Conservation (phyloP, 495 filamentous ascomycete genomes). For the Aspergillus steynii region DNA sequence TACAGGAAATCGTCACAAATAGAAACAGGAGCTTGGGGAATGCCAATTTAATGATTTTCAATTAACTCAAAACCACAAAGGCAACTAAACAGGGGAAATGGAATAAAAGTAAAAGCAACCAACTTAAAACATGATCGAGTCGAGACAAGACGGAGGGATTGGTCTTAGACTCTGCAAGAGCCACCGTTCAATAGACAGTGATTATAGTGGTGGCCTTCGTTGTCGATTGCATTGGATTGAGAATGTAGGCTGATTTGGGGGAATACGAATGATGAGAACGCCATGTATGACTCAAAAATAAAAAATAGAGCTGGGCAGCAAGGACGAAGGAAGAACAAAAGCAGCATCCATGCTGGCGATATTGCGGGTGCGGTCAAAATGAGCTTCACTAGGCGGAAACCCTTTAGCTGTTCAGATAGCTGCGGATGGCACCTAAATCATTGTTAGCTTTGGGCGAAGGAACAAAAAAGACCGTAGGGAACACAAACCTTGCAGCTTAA, state of each 20-base stretch:
- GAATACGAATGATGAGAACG: conserved; percentile 15
- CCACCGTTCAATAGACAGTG: not conserved
- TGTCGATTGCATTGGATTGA: not conserved
- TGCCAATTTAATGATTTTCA: conserved; percentile 7
- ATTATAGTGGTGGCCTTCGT: not conserved
- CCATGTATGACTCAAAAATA: conserved; percentile 12
- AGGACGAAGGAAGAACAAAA: conserved; percentile 11
- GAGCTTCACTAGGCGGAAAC: not conserved
- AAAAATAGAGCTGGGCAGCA: conserved; percentile 19
- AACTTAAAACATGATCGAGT: not conserved
- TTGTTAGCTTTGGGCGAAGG: conserved; percentile 14
- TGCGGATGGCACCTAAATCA: conserved; percentile 66
- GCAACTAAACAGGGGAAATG: not conserved
- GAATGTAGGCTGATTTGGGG: conserved; percentile 9
- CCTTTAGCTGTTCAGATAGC: conserved; percentile 71
- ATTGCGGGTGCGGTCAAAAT: not conserved
- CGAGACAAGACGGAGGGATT: not conserved
- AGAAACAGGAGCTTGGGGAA: conserved; percentile 8
- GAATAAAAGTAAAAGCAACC: not conserved
- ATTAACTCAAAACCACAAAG: conserved; percentile 3
- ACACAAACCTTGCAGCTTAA: conserved; percentile 69
- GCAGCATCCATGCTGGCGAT: conserved; percentile 12
- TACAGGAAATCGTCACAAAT: conserved; percentile 12
- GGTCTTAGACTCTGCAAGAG: not conserved
- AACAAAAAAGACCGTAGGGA: not conserved